Evolutionary conservation across 257 asterid genomes (phyloP).

Genomic region (Solanum okadae): DNA sequence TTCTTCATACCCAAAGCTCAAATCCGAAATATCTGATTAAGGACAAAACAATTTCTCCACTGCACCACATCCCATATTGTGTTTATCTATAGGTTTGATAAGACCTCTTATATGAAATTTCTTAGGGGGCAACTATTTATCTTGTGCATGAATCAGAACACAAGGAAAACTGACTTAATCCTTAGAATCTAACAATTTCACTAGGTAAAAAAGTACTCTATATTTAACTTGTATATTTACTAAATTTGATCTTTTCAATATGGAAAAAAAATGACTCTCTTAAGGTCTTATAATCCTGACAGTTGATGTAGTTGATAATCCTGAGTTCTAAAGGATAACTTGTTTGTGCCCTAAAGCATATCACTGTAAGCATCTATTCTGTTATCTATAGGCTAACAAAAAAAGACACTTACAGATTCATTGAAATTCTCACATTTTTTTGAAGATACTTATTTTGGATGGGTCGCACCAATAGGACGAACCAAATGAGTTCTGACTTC

Average conservation of each 20-base stretch:
- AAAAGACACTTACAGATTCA: not conserved
- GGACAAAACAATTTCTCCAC: fast-evolving
- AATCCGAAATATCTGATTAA: no score
- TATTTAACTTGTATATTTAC: not conserved
- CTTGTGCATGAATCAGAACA: not conserved
- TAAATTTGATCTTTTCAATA: not conserved
- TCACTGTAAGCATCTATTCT: not conserved
- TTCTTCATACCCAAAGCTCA: no score
- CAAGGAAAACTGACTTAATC: not conserved
- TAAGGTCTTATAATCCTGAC: not conserved
- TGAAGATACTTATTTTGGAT: not conserved
- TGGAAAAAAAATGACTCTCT: not conserved
- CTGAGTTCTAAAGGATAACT: not conserved
- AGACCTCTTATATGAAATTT: not conserved
- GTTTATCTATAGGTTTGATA: no score
- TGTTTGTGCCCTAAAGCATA: not conserved
- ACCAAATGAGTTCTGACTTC: not conserved
- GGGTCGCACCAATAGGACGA: not conserved
- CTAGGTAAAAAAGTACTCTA: not conserved
- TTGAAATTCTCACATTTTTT: not conserved
- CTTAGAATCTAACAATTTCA: not conserved
- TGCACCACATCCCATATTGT: no score
- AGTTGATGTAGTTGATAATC: not conserved
- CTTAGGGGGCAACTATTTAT: not conserved
- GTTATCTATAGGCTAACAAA: not conserved